A percentile compares a stretch with the other conserved stretches of the same genome.
Evolutionary conservation across 495 filamentous ascomycete genomes (phyloP).

Genomic region (Letharia columbiana): DNA sequence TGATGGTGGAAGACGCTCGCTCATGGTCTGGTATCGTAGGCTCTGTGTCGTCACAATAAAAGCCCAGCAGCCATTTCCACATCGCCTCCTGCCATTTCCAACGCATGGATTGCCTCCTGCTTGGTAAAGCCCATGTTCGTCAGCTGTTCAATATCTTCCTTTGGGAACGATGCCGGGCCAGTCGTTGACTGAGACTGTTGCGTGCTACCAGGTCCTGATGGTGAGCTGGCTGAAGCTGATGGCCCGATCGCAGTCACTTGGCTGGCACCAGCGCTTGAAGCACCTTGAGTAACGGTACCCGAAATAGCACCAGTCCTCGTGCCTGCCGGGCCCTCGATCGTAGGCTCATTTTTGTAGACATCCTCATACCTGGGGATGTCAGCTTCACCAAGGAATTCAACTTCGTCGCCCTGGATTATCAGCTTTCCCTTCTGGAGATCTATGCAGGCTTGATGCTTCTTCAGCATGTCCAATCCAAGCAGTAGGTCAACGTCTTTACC

Average conservation of each 20-base stretch:
- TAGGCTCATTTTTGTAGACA: conserved; percentile 67
- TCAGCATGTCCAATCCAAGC: conserved; percentile 91
- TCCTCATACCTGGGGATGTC: conserved; percentile 83
- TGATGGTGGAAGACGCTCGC: neutral
- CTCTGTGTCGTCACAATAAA: conserved; percentile 43
- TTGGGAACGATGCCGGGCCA: conserved; percentile 38
- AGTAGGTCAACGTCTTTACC: conserved; percentile 95
- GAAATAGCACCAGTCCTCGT: conserved; percentile 75
- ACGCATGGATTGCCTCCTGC: conserved; percentile 66
- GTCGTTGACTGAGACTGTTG: conserved; percentile 22
- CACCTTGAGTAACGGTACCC: conserved; percentile 63
- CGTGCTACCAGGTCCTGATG: conserved; percentile 19
- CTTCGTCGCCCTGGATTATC: conserved; percentile 76
- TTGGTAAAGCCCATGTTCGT: conserved; percentile 71
- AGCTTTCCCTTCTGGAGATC: conserved; percentile 74
- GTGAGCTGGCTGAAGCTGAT: neutral
- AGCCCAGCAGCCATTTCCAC: conserved; percentile 80
- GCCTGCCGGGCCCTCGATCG: conserved; percentile 75
- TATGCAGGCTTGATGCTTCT: conserved; percentile 84
- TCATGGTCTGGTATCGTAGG: neutral
- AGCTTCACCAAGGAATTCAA: conserved; percentile 82
- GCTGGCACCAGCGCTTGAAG: conserved; percentile 8
- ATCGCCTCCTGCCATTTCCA: conserved; percentile 77
- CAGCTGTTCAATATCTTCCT: conserved; percentile 60
- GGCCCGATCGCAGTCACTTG: conserved; percentile 18